Evolutionary conservation across 768 basidiomycete genomes (phyloP), one percentile per base, ranked within the genome.

Genomic region (Tylopilus balloui): DNA sequence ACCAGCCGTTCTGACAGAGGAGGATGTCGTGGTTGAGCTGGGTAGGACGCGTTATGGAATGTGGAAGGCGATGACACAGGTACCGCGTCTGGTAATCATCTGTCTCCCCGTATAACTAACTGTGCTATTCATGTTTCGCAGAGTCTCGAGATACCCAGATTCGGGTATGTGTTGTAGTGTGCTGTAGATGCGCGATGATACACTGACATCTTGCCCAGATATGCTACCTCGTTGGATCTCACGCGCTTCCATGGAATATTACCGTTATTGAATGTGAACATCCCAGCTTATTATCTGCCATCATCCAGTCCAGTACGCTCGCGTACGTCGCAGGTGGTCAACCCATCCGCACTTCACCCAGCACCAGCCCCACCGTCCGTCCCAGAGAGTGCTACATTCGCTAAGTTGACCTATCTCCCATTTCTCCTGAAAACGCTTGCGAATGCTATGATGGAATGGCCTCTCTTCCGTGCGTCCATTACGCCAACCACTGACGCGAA

Each of bases 41-140:
- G 83, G 82, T 5, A 72, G 88, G 54, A 90, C 88, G 13, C 73
- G 91, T 46, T 79, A 82, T 60, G 83, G 81, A 10, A 94, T 93
- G 91, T 93, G 82, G 84, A 88, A 88, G 57, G 86, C 88, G 3
- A 93, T 93, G 91, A 78, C 75, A 10, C 88, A 88, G 79, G 88
- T 84, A 42, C 23, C 70, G 47, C 53, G 17, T 36, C 17, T 32
- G 3, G 21, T 39, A 1, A n/a, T 29, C 11, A 3, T 40, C 11
- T 17, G 12, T 17, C 1, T 28, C 15, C 3, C 21, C n/a, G 15
- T 6, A 0, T 28, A 7, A 9, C 41, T 57, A 17, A 58, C 4
- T 6, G 20, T 29, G 17, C n/a, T 19, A 15, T 35, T 3, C 17
- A 14, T 32, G 21, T 24, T 28, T 15, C 46, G 6, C 56, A 90